phyloP scores from a whole-genome alignment of 2,329 filamentous ascomycete species.

The Claviceps africana region DNA sequence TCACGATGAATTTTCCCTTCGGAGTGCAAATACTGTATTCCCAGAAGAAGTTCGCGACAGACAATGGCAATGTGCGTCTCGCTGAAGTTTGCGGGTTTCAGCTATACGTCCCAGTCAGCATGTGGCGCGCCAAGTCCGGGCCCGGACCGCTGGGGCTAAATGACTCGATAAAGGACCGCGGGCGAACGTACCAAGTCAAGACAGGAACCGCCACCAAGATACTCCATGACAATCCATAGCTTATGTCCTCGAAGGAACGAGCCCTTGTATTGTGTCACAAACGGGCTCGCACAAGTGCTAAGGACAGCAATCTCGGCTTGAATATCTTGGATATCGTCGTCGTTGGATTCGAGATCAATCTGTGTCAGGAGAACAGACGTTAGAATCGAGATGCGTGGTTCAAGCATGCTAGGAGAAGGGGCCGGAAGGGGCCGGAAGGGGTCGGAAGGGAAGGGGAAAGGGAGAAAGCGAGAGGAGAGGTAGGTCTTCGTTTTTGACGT shows the following conservation, averaged over 20 bases:
- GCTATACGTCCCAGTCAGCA: slow-evolving; percentile 34
- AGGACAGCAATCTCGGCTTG: slow-evolving; percentile 93
- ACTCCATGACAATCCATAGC: slow-evolving; percentile 99
- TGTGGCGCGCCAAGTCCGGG: not conserved
- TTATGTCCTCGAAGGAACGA: slow-evolving; percentile 95
- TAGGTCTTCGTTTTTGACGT: not conserved
- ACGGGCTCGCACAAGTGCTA: slow-evolving; percentile 85
- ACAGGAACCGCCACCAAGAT: slow-evolving; percentile 85
- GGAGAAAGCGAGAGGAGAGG: no score
- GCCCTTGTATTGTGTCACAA: slow-evolving; percentile 90
- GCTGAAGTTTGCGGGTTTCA: slow-evolving; percentile 79
- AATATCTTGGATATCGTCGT: slow-evolving; percentile 96
- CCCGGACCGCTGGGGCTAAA: no score
- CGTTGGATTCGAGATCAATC: slow-evolving; percentile 98
- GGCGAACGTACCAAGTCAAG: slow-evolving; percentile 60
- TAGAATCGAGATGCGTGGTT: not conserved
- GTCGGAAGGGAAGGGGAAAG: not conserved
- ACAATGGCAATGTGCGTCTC: slow-evolving; percentile 90
- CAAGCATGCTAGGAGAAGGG: not conserved
- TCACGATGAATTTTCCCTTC: slow-evolving; percentile 95
- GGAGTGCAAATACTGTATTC: slow-evolving; percentile 81
- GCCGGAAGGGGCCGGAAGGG: no score
- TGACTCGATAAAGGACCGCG: not conserved
- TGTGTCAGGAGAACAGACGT: slow-evolving; percentile 22
- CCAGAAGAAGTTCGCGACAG: slow-evolving; percentile 77